These are phyloP conservation scores for Pyrenopolyporus hunteri DNA, from an alignment of 495 filamentous ascomycete species.

Conservation along the genomic window DNA sequence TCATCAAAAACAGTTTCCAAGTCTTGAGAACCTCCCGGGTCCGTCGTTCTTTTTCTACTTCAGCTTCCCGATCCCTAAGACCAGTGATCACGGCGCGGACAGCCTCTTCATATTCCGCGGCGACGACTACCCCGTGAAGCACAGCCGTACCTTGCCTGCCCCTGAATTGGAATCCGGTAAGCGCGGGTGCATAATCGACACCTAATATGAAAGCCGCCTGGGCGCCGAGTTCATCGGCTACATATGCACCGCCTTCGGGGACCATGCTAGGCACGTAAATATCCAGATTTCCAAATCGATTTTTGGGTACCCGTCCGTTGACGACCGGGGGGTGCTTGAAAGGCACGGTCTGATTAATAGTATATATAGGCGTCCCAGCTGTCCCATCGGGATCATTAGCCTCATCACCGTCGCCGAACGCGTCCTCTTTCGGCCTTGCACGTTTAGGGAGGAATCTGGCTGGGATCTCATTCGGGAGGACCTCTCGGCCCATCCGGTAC, in stretches of 20 bases:
- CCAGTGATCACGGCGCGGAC: constrained; percentile 69
- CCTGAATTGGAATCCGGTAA: constrained; percentile 87
- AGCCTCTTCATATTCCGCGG: constrained; percentile 71
- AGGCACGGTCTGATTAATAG: constrained; percentile 72
- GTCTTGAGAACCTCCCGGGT: constrained; percentile 64
- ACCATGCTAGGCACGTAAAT: constrained; percentile 93
- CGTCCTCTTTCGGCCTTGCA: constrained; percentile 38
- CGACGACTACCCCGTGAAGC: constrained; percentile 75
- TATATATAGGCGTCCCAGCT: constrained; percentile 68
- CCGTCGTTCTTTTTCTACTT: constrained; percentile 62
- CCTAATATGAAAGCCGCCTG: constrained; percentile 77
- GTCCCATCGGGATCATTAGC: constrained; percentile 49
- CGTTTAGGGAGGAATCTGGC: constrained; percentile 67
- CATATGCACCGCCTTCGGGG: constrained; percentile 76
- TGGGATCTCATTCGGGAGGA: constrained; percentile 75
- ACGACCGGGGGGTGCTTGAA: constrained; percentile 79
- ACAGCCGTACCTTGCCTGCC: constrained; percentile 83
- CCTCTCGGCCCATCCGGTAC: constrained; percentile 82
- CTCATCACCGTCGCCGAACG: constrained; percentile 46
- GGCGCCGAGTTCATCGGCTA: constrained; percentile 64
- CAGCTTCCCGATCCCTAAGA: constrained; percentile 65
- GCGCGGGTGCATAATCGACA: constrained; percentile 85
- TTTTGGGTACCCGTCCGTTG: constrained; percentile 78
- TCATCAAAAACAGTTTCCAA: constrained; percentile 80
- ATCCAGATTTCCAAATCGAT: constrained; percentile 88